Evolutionary conservation across 176 grass and related monocot genomes (phyloP), one percentile per base, ranked within the genome.

Genomic region (Saccharum officinarum): DNA sequence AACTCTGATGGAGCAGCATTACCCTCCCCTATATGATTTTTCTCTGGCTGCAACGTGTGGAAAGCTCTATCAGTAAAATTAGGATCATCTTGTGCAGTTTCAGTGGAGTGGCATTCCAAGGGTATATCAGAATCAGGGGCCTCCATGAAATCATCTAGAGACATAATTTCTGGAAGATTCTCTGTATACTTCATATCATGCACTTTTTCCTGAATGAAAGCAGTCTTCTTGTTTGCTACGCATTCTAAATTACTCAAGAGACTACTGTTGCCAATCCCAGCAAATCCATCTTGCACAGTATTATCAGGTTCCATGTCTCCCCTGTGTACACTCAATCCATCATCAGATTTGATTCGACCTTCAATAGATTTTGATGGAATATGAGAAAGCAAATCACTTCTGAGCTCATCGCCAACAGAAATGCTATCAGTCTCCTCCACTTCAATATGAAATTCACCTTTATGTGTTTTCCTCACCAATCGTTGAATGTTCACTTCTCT

Each of bases 381-480:
- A 71, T 67, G 41, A 44, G 87, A 83, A 72, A 85, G 36, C 18
- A 74, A 80, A 80, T 78, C 60, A 20, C 78, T 69, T 65, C 88
- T 73, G 40, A 95, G 81, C 67, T 87, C 92, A 84, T 76, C 87
- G 40, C 83, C 87, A n/a, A 78, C 45, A 0, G 75, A 86, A 6
- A 93, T 82, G 40, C 63, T 55, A 78, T 95, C 89, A 42, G 59
- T 82, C 67, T 95, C 91, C 49, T 95, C 95, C 61, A 95, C 67
- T 75, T 95, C 89, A 85, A 98, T 85, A 84, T 80, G 83, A 92
- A 93, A 92, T 82, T 98, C 92, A 47, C 92, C 95, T 82, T 95
- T 95, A 55, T 98, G 95, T 10, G 95, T 92, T 85, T 98, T 98
- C 37, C 75, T 98, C 25, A 93, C 92, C 54, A 94, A 75, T 30